phyloP scores from a whole-genome alignment of 352 stramenopile species.

The Pythium plurisporium region DNA sequence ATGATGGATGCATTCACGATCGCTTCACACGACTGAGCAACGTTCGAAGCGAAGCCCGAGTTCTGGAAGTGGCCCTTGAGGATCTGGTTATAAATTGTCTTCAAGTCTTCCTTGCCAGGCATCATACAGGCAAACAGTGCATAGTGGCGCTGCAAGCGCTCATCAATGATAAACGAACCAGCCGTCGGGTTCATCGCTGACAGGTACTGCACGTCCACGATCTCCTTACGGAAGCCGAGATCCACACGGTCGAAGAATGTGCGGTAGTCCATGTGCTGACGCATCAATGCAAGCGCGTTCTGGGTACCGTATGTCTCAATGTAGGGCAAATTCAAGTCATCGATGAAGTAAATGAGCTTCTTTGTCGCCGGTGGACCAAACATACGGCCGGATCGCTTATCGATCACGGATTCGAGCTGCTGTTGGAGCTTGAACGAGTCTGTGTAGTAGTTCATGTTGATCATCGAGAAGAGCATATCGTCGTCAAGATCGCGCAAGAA shows the following conservation, averaged over 20 bases:
- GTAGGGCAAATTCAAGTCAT: conserved; percentile 96
- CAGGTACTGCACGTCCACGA: conserved; percentile 96
- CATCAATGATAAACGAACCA: conserved; percentile 96
- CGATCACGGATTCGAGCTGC: conserved; percentile 95
- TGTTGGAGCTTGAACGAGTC: conserved; percentile 93
- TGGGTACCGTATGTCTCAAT: conserved; percentile 97
- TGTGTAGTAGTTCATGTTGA: conserved; percentile 98
- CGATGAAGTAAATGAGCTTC: conserved; percentile 96
- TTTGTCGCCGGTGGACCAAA: conserved; percentile 95
- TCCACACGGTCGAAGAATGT: conserved; percentile 95
- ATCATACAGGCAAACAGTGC: conserved; percentile 95
- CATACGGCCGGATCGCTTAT: conserved; percentile 94
- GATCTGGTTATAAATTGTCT: conserved; percentile 95
- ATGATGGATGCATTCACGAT: conserved; percentile 90
- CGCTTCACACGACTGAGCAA: conserved; percentile 69
- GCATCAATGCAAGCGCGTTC: conserved; percentile 93
- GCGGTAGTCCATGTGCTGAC: conserved; percentile 95
- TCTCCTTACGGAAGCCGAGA: conserved; percentile 95
- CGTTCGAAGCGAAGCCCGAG: conserved; percentile 57
- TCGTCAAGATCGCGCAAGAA: conserved; percentile 90
- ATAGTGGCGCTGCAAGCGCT: conserved; percentile 95
- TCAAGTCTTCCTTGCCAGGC: conserved; percentile 92
- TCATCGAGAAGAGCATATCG: conserved; percentile 94
- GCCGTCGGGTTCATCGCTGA: conserved; percentile 97
- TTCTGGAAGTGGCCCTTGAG: conserved; percentile 92